Conservation (phyloP, 805 yeast genomes). For the Lipomyces spencermartinsiae region DNA sequence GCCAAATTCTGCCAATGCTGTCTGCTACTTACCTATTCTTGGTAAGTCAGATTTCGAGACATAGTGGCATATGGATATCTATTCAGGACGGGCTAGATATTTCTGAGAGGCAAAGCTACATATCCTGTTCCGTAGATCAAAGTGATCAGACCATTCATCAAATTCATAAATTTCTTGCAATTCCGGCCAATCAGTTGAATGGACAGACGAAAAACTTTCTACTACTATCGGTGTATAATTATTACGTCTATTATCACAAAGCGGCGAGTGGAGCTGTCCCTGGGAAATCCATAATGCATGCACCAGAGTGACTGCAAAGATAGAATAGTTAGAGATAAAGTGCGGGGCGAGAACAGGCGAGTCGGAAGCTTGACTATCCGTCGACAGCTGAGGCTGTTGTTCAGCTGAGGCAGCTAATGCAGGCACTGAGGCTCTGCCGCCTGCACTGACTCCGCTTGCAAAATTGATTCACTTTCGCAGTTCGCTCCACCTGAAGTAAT, state of each 20-base stretch:
- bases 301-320: no score
- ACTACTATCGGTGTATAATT: neutral
- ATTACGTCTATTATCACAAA: no score
- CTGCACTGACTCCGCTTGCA: neutral
- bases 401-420: constrained; percentile 3
- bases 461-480: no score
- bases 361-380: neutral
- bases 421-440: neutral
- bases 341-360: neutral
- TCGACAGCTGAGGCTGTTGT: neutral
- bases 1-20: no score
- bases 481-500: neutral
- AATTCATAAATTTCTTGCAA: neutral
- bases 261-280: no score
- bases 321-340: no score
- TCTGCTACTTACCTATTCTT: no score
- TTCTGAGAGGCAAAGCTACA: neutral
- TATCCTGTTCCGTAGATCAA: neutral
- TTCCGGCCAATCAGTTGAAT: neutral
- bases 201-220: neutral
- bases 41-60: neutral
- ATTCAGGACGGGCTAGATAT: no score
- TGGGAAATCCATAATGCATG: neutral
- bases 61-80: neutral
- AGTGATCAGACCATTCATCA: neutral